phyloP scores from a whole-genome alignment of 1,139 yeast species.

The Candida buenavistaensis region DNA sequence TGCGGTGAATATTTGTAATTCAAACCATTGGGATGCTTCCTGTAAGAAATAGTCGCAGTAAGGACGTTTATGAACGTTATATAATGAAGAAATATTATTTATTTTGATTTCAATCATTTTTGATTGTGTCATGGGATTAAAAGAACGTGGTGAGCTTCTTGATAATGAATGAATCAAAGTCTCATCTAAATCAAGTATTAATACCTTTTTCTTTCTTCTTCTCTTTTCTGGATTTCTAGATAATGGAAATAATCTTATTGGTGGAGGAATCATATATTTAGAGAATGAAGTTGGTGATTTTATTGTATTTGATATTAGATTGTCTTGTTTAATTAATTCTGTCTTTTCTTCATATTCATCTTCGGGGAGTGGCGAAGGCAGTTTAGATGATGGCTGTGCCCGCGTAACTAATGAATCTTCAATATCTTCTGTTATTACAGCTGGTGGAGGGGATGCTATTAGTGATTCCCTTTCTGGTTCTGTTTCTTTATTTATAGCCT shows the following conservation, averaged over 20 bases:
- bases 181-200: constrained; percentile 88
- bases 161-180: constrained; percentile 90
- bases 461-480: constrained; percentile 2
- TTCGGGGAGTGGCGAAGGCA: constrained; percentile 1
- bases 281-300: constrained; percentile 60
- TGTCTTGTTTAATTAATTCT: constrained; percentile 43
- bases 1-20: constrained; percentile 88
- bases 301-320: constrained; percentile 42
- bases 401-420: constrained; percentile 14
- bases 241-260: constrained; percentile 45
- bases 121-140: constrained; percentile 52
- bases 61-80: constrained; percentile 91
- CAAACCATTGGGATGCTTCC: constrained; percentile 84
- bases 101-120: constrained; percentile 87
- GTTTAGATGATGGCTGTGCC: constrained; percentile 1
- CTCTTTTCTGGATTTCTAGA: constrained; percentile 40
- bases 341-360: constrained; percentile 33
- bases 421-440: constrained; percentile 2
- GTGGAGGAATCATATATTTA: constrained; percentile 49
- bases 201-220: constrained; percentile 52
- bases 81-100: constrained; percentile 67
- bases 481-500: neutral
- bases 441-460: constrained; percentile 1
- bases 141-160: constrained; percentile 51
- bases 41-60: constrained; percentile 80